Evolutionary conservation across 2,329 filamentous ascomycete genomes (phyloP), one percentile per base, ranked within the genome.

Genomic region (Fusarium falciforme): DNA sequence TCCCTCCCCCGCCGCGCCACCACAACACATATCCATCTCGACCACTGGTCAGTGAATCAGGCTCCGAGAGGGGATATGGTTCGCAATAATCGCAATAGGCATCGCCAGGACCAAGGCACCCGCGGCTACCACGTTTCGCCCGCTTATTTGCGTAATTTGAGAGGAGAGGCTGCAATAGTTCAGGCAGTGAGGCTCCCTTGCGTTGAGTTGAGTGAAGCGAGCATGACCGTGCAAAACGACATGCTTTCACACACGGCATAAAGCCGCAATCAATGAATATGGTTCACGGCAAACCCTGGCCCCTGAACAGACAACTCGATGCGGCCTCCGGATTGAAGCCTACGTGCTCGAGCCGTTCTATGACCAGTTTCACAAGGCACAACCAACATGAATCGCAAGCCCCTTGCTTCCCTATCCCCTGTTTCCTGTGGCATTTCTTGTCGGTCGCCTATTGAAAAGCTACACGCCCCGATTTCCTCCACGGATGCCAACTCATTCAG

Each of bases 41-140:
- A 31, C 25, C 36, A 16, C 10, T 52, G 47, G 47, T n/a, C 25
- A 52, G 47, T 49, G 25, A 52, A n/a, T 29, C 47, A 52, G 47
- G 47, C 47, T 52, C 25, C 47, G 29, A 29, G 47, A 52, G 47
- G 47, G 47, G 25, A 47, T 38, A 29, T 68, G 64, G 57, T 64
- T 66, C 65, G 70, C 72, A 62, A 68, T 55, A 35, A 49, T 29
- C 9, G 14, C 14, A 47, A 27, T 17, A 47, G 22, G 22, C 42
- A 52, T 52, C 25, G 58, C 16, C 17, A 38, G 27, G 47, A 54
- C n/a, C 27, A 44, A 35, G 47, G 62, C 58, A 36, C 61, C 67
- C 35, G 62, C 66, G 54, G 38, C 25, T 29, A 59, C 63, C 60
- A 69, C 63, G 64, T 71, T 64, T 70, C 71, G 64, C 49, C 71